Evolutionary conservation across 192 early-diverging fungal genomes (phyloP).

Genomic region (Dimargaris cristalligena): DNA sequence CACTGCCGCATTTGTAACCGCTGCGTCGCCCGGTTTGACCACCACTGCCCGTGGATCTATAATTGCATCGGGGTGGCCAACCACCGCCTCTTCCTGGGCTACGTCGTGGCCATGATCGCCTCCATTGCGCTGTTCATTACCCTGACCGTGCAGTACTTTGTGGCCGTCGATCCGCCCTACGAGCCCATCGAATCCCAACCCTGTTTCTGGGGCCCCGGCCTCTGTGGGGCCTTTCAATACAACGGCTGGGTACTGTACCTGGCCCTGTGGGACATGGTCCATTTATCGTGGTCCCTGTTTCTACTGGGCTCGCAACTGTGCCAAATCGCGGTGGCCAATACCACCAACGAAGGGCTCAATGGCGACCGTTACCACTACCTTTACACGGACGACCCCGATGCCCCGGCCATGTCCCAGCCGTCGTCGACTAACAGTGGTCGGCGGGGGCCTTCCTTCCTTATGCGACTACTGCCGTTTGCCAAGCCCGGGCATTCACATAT

Average conservation of each 20-base stretch:
- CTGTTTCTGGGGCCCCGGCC: constrained; percentile 34
- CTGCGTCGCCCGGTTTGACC: constrained; percentile 88
- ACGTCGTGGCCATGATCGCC: constrained; percentile 43
- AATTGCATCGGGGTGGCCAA: constrained; percentile 87
- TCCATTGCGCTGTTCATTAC: constrained; percentile 39
- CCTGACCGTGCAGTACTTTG: constrained; percentile 42
- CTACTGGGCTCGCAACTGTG: constrained; percentile 55
- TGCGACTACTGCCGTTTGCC: background rate
- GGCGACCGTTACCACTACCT: constrained; percentile 46
- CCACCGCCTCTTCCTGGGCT: constrained; percentile 75
- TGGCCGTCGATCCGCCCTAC: constrained; percentile 27
- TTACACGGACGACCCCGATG: constrained; percentile 19
- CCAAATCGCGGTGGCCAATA: constrained; percentile 60
- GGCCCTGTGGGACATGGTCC: constrained; percentile 54
- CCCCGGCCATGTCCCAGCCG: no score
- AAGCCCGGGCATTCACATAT: constrained; percentile 15
- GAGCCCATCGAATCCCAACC: constrained; percentile 31
- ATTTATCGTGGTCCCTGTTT: constrained; percentile 69
- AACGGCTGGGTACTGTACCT: constrained; percentile 55
- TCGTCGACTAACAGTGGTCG: no score
- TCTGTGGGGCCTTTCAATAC: constrained; percentile 58
- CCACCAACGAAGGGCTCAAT: constrained; percentile 85
- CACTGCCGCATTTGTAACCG: constrained; percentile 87
- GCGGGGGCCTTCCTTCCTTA: constrained; percentile 14
- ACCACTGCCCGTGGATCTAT: constrained; percentile 95